Evolutionary conservation across 345 rosid genomes (phyloP), one percentile per base, ranked within the genome.

Genomic region (Brassica juncea): DNA sequence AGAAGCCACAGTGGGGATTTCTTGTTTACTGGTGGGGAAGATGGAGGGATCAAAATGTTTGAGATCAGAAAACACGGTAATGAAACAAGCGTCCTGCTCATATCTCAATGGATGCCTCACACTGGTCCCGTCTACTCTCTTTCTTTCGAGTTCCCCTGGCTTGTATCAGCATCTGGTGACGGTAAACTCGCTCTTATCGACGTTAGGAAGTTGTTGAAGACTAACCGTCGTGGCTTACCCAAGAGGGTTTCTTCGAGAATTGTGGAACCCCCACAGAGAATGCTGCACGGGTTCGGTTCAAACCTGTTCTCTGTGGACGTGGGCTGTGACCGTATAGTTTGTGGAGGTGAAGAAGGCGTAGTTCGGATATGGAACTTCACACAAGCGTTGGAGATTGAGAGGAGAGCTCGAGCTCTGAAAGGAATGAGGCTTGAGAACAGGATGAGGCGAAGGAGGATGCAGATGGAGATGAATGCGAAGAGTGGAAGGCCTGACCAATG

Each of bases 121-220:
- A 73, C 90, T 10, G 94, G 97, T 64, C 89, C 97, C 54, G 90
- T 94, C 5, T 60, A 88, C 75, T 87, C 95, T 42, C 90, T 94
- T 68, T 90, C 97, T 4, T 92, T 94, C 66, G 97, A 94, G 87
- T 94, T 92, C 75, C 99, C 99, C 7, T 94, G 99, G 99, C 97
- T 94, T 72, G 95, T 94, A 77, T 91, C 97, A 31, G 92, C 97
- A 72, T 90, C 97, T 15, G 82, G 91, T 74, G 99, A 94, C 9
- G 97, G 97, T 44, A 91, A 87, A 72, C 87, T 94, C 14, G 86
- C 97, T 0, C 85, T 94, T 6, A 86, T 94, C 2, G 94, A 92
- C 74, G 92, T 92, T 23, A 87, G 97, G 73, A 94, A 89, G 86
- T 75, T 92, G 86, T 75, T 92, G 73, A 86, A 83, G 80, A 85